phyloP scores from a whole-genome alignment of 129 eudicot genomes.

The Tagetes patula region DNA sequence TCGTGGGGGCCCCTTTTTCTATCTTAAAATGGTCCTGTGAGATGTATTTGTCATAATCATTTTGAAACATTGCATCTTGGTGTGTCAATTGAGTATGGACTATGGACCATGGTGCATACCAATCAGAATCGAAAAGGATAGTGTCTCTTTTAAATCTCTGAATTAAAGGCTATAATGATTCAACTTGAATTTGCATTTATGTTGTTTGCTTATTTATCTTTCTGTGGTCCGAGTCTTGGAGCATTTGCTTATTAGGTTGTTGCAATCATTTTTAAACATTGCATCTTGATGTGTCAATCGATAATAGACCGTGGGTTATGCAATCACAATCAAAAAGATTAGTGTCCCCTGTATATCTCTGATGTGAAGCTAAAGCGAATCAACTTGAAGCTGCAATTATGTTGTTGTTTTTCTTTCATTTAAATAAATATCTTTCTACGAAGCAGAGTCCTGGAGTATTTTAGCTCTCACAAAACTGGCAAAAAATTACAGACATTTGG shows the following conservation, averaged over 20 bases:
- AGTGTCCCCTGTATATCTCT: no score
- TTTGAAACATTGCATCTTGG: slow-evolving; percentile 47
- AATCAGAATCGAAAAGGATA: slow-evolving; percentile 38
- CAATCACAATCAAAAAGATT: no score
- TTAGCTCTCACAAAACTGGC: not conserved
- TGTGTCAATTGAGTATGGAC: slow-evolving; percentile 38
- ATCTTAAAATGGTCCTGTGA: slow-evolving; percentile 47
- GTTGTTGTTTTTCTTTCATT: slow-evolving; percentile 16
- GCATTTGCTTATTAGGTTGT: no score
- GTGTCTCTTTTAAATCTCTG: slow-evolving; percentile 33
- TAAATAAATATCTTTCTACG: slow-evolving; percentile 1
- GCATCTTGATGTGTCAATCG: no score
- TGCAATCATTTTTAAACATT: no score
- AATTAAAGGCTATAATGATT: slow-evolving; percentile 33
- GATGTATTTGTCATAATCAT: slow-evolving; percentile 41
- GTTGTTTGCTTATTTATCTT: slow-evolving; percentile 12
- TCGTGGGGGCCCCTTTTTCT: not conserved
- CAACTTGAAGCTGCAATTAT: slow-evolving; percentile 25
- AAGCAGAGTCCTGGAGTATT: slow-evolving; percentile 13
- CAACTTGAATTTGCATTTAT: slow-evolving; percentile 24
- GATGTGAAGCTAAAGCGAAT: slow-evolving; percentile 17
- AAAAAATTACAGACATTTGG: no score
- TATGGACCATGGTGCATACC: slow-evolving; percentile 28
- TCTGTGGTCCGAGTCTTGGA: not conserved
- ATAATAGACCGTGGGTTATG: no score